These are phyloP conservation scores for Vitis hybrid DNA, from an alignment of 177 flowering plant species.

Conservation along the genomic window DNA sequence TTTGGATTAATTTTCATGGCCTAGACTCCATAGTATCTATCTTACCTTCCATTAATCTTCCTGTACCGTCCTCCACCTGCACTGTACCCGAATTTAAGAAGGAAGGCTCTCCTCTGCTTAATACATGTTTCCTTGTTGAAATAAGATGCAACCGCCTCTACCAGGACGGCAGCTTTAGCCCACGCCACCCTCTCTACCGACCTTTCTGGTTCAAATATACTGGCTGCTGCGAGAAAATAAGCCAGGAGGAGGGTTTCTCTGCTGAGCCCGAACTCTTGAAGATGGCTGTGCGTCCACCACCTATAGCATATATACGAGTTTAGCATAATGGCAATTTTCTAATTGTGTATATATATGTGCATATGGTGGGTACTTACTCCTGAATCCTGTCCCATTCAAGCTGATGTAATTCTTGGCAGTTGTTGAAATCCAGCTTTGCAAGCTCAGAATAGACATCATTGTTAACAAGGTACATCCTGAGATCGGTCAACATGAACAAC, in stretches of 20 bases:
- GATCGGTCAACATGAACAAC: background rate
- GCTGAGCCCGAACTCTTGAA: constrained; percentile 53
- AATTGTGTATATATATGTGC: too few species aligned
- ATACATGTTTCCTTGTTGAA: constrained; percentile 15
- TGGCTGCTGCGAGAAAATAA: constrained; percentile 68
- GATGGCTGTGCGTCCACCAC: constrained; percentile 57
- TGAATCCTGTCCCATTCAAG: constrained; percentile 59
- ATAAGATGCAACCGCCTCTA: constrained; percentile 42
- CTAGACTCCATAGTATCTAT: too few species aligned
- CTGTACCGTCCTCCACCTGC: too few species aligned
- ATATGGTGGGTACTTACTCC: constrained; percentile 41
- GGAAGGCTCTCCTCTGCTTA: constrained; percentile 36
- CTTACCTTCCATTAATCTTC: too few species aligned
- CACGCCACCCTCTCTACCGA: constrained; percentile 67
- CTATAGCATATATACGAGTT: constrained; percentile 28
- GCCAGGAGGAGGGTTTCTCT: constrained; percentile 34
- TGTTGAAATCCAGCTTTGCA: constrained; percentile 77
- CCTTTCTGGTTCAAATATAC: constrained; percentile 65
- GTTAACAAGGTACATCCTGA: constrained; percentile 81
- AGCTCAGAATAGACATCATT: constrained; percentile 69
- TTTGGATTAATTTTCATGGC: too few species aligned
- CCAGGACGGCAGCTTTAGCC: constrained; percentile 59
- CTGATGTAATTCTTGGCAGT: constrained; percentile 62
- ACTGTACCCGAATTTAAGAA: constrained; percentile 12
- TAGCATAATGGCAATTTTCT: background rate